Evolutionary conservation across 495 filamentous ascomycete genomes (phyloP).

Genomic region (Penicillium manginii): DNA sequence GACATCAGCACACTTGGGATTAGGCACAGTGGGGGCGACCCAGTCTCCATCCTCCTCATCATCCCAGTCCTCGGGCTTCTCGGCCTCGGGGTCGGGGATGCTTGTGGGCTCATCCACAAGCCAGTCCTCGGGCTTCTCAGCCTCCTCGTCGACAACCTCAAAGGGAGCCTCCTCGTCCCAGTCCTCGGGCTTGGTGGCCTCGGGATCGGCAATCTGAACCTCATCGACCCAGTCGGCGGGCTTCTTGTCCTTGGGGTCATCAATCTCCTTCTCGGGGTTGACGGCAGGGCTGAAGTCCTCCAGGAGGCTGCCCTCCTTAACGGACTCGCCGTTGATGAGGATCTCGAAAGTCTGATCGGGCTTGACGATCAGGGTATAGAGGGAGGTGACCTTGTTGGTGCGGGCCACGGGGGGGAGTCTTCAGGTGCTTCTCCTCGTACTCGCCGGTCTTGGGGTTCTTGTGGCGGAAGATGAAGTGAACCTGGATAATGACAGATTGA

Average conservation of each 20-base stretch:
- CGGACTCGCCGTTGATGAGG: slow-evolving; percentile 81
- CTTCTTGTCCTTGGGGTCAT: slow-evolving; percentile 94
- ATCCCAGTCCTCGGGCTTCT: slow-evolving; percentile 99
- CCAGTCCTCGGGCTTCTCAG: slow-evolving; percentile 93
- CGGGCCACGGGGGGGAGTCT: slow-evolving; percentile 77
- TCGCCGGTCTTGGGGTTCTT: slow-evolving; percentile 99
- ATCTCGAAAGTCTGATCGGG: slow-evolving; percentile 95
- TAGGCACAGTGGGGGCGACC: slow-evolving; percentile 88
- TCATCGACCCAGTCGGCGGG: slow-evolving; percentile 96
- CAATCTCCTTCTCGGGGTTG: slow-evolving; percentile 95
- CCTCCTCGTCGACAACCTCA: slow-evolving; percentile 93
- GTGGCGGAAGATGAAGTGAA: slow-evolving; percentile 99
- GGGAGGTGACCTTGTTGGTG: slow-evolving; percentile 85
- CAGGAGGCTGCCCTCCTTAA: slow-evolving; percentile 87
- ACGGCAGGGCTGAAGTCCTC: slow-evolving; percentile 93
- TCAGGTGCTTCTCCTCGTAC: slow-evolving; percentile 99
- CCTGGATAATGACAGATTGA: slow-evolving; percentile 41
- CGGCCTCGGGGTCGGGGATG: slow-evolving; percentile 92
- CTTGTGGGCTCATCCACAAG: slow-evolving; percentile 85
- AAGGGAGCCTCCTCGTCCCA: slow-evolving; percentile 99
- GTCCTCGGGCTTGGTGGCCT: slow-evolving; percentile 94
- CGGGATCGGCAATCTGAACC: slow-evolving; percentile 85
- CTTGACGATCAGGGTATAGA: slow-evolving; percentile 95
- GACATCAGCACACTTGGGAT: slow-evolving; percentile 92
- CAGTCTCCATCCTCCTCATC: slow-evolving; percentile 99